These are phyloP conservation scores for Russula sp. DNA, from an alignment of 768 basidiomycete species.

Conservation along the genomic window DNA sequence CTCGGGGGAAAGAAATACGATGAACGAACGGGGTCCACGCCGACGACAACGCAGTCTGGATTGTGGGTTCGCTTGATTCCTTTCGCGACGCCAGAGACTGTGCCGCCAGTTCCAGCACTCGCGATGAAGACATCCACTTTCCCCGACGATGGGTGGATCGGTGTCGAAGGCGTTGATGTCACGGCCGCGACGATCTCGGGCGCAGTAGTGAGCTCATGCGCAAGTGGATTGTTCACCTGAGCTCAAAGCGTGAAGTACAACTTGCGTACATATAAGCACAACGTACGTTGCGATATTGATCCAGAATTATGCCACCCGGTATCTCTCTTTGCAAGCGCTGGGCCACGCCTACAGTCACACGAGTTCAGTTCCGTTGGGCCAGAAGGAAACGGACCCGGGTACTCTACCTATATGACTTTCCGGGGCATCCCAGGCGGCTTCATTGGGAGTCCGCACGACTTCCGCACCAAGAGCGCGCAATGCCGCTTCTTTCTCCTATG, in stretches of 20 bases:
- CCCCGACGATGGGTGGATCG: conserved; percentile 52
- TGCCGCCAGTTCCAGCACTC: conserved; percentile 93
- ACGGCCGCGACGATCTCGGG: conserved; percentile 87
- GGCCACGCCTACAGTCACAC: conserved; percentile 66
- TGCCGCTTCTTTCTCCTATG: conserved; percentile 85
- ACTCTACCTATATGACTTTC: conserved; percentile 86
- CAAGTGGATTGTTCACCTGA: conserved; percentile 78
- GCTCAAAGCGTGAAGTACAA: conserved; percentile 12
- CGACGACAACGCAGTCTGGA: conserved; percentile 66
- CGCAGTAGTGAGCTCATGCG: conserved; percentile 87
- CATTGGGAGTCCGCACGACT: conserved; percentile 89
- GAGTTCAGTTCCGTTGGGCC: conserved; percentile 76
- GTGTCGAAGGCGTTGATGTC: conserved; percentile 55
- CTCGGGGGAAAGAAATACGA: neutral
- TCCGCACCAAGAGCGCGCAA: conserved; percentile 90
- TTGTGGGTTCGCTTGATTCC: conserved; percentile 79
- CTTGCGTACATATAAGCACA: neutral
- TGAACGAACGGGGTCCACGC: conserved; percentile 78
- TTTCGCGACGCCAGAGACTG: conserved; percentile 80
- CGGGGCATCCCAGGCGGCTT: conserved; percentile 82
- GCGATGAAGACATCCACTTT: conserved; percentile 80
- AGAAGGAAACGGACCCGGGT: conserved; percentile 28
- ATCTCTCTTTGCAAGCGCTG: conserved; percentile 69
- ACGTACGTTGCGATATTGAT: conserved; percentile 81
- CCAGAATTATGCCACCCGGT: conserved; percentile 81